These are phyloP conservation scores for Fibroporia radiculosa DNA, from an alignment of 768 basidiomycete genomes.

Conservation along the genomic window DNA sequence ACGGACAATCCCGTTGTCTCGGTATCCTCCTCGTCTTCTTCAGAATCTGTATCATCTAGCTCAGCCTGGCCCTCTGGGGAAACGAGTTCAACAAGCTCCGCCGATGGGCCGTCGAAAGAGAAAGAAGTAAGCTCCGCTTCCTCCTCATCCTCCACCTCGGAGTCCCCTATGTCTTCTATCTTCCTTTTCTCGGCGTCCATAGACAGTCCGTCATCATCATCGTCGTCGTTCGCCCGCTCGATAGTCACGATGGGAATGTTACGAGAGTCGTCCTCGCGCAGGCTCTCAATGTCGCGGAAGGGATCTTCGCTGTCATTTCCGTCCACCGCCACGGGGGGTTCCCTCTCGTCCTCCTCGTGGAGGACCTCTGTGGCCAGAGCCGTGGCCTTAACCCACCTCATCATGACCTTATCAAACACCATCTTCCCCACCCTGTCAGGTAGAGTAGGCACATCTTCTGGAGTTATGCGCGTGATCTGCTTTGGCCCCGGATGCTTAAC, in stretches of 20 bases:
- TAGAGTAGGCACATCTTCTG: constrained; percentile 64
- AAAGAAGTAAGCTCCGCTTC: constrained; percentile 66
- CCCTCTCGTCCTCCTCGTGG: constrained; percentile 19
- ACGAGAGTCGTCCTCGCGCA: constrained; percentile 46
- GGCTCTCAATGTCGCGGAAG: constrained; percentile 86
- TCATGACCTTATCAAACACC: constrained; percentile 76
- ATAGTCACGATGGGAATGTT: background rate
- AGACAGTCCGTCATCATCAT: constrained; percentile 6
- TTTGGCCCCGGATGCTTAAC: constrained; percentile 77
- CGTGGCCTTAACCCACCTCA: constrained; percentile 77
- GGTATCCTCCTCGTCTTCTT: constrained; percentile 18
- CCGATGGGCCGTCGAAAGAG: constrained; percentile 55
- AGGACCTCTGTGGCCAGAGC: constrained; percentile 25
- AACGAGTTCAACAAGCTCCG: constrained; percentile 44
- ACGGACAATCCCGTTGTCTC: constrained; percentile 19
- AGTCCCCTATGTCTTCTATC: constrained; percentile 40
- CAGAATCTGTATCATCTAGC: constrained; percentile 24
- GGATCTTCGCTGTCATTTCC: constrained; percentile 73
- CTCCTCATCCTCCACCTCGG: constrained; percentile 48
- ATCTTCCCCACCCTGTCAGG: constrained; percentile 81
- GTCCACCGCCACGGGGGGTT: constrained; percentile 28
- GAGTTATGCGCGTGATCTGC: constrained; percentile 74
- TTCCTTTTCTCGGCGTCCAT: constrained; percentile 23
- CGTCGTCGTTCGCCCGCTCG: constrained; percentile 7
- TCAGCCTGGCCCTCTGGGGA: constrained; percentile 34